Evolutionary conservation across 2,329 filamentous ascomycete species (phyloP).

Genomic region (Aspergillus quadrilineatus): DNA sequence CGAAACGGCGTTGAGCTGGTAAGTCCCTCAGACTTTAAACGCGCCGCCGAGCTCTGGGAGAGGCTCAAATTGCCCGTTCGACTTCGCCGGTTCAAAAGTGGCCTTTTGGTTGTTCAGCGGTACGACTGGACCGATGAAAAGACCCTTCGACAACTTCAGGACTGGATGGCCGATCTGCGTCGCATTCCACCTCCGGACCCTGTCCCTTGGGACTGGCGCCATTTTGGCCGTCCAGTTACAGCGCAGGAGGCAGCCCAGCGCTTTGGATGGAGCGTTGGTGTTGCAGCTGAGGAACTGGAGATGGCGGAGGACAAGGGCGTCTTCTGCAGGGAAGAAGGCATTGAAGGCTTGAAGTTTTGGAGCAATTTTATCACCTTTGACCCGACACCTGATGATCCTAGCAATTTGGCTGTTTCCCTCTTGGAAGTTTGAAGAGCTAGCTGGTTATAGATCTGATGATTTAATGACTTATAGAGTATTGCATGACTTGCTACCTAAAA

Average conservation of each 20-base stretch:
- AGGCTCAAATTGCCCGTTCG: conserved; percentile 81
- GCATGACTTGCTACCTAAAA: neutral
- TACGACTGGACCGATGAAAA: conserved; percentile 87
- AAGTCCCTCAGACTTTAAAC: conserved; percentile 86
- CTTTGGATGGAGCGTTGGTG: conserved; percentile 96
- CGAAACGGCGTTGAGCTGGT: conserved; percentile 92
- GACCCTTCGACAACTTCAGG: conserved; percentile 72
- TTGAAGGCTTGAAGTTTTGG: conserved; percentile 93
- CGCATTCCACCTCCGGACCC: conserved; percentile 63
- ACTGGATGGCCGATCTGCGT: conserved; percentile 76
- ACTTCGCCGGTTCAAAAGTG: conserved; percentile 84
- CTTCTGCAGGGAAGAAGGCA: conserved; percentile 84
- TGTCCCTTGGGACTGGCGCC: conserved; percentile 70
- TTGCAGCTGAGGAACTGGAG: conserved; percentile 90
- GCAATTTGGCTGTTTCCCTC: conserved; percentile 2
- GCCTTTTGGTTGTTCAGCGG: conserved; percentile 89
- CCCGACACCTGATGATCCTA: conserved; percentile 2
- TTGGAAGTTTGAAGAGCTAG: conserved; percentile 4
- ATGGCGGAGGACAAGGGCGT: conserved; percentile 93
- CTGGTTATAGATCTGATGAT: conserved; percentile 1
- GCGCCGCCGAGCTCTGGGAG: conserved; percentile 85
- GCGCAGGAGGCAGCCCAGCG: conserved; percentile 83
- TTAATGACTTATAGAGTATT: neutral
- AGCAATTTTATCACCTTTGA: conserved; percentile 60
- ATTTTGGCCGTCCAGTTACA: conserved; percentile 81